Percentiles rank a stretch among this genome's conserved stretches.
Conservation (phyloP, 129 eudicot species). For the Smallanthus sonchifolius region DNA sequence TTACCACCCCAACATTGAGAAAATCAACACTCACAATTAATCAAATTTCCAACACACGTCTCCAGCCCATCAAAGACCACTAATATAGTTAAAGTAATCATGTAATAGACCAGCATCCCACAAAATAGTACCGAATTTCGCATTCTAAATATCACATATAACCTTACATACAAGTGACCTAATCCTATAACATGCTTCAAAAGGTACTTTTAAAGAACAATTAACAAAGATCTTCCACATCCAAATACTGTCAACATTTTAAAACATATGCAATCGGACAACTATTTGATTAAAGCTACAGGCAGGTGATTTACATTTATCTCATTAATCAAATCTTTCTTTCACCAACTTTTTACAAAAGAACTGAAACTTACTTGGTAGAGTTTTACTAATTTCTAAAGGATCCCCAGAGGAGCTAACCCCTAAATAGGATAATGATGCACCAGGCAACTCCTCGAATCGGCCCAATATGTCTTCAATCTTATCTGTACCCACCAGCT, state of each 20-base stretch:
- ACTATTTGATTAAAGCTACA: not conserved
- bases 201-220: not conserved
- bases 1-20: not conserved
- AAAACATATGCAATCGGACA: not conserved
- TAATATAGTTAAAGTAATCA: not conserved
- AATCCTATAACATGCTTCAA: not conserved
- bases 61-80: not conserved
- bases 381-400: conserved; percentile 35
- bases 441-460: conserved; percentile 77
- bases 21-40: not conserved
- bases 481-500: conserved; percentile 80
- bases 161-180: not conserved
- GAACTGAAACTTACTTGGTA: conserved; percentile 60
- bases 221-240: not conserved
- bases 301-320: not conserved
- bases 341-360: not conserved
- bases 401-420: conserved; percentile 71
- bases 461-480: conserved; percentile 72
- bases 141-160: not conserved
- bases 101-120: not conserved
- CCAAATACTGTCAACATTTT: not conserved
- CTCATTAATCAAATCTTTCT: not conserved
- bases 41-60: conserved; percentile 2
- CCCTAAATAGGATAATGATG: conserved; percentile 75
- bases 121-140: not conserved